phyloP scores from a whole-genome alignment of 768 basidiomycete species.

The Termitomyces eurrhizus region DNA sequence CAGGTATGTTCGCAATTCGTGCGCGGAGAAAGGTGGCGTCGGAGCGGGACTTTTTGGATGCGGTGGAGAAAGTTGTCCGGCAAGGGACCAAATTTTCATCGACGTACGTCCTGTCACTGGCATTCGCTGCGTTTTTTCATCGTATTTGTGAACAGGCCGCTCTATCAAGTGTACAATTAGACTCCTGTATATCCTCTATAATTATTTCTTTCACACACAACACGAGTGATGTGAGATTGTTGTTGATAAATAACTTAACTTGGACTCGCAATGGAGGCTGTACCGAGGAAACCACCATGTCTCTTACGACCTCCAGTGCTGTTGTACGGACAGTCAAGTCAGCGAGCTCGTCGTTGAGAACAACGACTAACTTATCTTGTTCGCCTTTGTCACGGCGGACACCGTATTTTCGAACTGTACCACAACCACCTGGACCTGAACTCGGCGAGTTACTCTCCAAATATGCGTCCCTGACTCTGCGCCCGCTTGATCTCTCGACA shows the following conservation, averaged over 20 bases:
- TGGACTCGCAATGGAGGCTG: neutral
- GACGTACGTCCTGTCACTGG: constrained; percentile 60
- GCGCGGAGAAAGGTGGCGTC: constrained; percentile 95
- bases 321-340: constrained; percentile 7
- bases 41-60: constrained; percentile 95
- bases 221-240: neutral
- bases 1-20: constrained; percentile 99
- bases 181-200: constrained; percentile 13
- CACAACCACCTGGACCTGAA: constrained; percentile 47
- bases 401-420: constrained; percentile 34
- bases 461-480: constrained; percentile 56
- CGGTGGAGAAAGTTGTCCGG: constrained; percentile 97
- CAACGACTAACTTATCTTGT: constrained; percentile 8
- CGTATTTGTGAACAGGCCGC: constrained; percentile 47
- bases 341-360: constrained; percentile 7
- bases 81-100: constrained; percentile 98
- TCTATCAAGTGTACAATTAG: constrained; percentile 95
- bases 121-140: constrained; percentile 5
- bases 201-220: neutral
- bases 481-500: constrained; percentile 66
- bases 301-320: neutral
- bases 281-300: constrained; percentile 8
- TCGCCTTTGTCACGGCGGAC: constrained; percentile 3
- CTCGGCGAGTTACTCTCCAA: constrained; percentile 57
- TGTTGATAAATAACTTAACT: neutral